phyloP scores from a whole-genome alignment of 768 basidiomycete species.

The Mycena maculata region DNA sequence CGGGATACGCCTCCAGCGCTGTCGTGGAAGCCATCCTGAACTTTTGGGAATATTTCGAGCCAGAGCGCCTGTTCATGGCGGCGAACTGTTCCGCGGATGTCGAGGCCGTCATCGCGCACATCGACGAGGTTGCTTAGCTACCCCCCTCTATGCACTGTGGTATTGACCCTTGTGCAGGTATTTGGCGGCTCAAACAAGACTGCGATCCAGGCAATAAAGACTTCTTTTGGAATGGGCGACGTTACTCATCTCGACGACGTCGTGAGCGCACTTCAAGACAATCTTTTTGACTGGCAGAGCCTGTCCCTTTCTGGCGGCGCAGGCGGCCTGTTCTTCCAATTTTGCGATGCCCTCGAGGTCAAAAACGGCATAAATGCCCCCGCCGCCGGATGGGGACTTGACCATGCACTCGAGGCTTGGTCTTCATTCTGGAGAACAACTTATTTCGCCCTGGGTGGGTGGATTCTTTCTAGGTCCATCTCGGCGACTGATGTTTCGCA shows the following conservation, averaged over 20 bases:
- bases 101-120: conserved; percentile 67
- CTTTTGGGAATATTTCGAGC: conserved; percentile 81
- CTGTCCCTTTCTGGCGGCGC: conserved; percentile 64
- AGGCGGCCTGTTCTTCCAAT: conserved; percentile 61
- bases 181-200: conserved; percentile 57
- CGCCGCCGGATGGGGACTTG: conserved; percentile 68
- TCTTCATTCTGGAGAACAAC: conserved; percentile 64
- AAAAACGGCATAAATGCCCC: conserved; percentile 65
- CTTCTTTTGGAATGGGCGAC: conserved; percentile 66
- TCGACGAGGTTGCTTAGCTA: conserved; percentile 59
- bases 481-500: conserved; percentile 37
- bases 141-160: no score
- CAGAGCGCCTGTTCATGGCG: conserved; percentile 75
- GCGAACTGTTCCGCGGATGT: conserved; percentile 80
- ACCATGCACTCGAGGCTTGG: conserved; percentile 72
- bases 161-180: conserved; percentile 31
- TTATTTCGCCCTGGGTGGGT: conserved; percentile 62
- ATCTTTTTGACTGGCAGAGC: conserved; percentile 77
- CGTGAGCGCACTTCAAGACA: conserved; percentile 67
- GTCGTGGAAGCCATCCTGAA: conserved; percentile 74
- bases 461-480: background rate
- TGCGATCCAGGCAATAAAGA: conserved; percentile 66
- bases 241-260: conserved; percentile 75
- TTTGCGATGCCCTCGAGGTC: conserved; percentile 77
- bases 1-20: conserved; percentile 75